Base-by-base conservation (phyloP, 306 rosid species). In the Corylus heterophylla region DNA sequence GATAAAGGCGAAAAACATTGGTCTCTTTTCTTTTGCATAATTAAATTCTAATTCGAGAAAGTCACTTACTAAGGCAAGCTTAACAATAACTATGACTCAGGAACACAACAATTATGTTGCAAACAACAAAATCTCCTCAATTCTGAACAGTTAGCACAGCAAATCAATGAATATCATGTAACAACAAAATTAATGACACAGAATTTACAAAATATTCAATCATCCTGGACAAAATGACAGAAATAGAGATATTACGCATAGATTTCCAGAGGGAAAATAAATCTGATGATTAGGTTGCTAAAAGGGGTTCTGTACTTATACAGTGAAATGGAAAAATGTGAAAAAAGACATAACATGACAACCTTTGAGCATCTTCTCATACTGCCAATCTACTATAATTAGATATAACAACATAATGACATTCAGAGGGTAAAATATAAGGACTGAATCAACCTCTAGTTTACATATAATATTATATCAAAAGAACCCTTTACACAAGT, bases 401-500 rank as follows among this genome's bases (percentile, higher is more conserved):
- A 39, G 50, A 37, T 37, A 66, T 39, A 39, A 67, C 12, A 67
- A 67, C 49, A 8, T 42, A 42, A 18, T 18, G 42, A 29, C 68
- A 27, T 29, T 67, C 29, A 39, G 12, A 67, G 10, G 51, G 12
- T 39, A 67, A 39, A 42, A 39, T n/a, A 67, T 48, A 67, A 31
- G 2, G 27, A 37, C 49, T 20, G 17, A 3, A 18, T 9, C 6
- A 5, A 67, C 29, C 62, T 62, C 17, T 55, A 14, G 71, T 31
- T 70, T 48, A 44, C 67, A 72, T 42, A 45, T 56, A 39, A 27
- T 42, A 27, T 76, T 16, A 50, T 74, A 4, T 70, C 61, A 44
- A 27, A 68, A 68, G 42, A 72, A 42, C 22, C 22, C 68, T 76
- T 78, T 52, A 35, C 73, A 85, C 27, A 5, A 69, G 48, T 48